Base-by-base conservation (phyloP, 2,329 filamentous ascomycete species). In the Aotearoamyces nothofagi region DNA sequence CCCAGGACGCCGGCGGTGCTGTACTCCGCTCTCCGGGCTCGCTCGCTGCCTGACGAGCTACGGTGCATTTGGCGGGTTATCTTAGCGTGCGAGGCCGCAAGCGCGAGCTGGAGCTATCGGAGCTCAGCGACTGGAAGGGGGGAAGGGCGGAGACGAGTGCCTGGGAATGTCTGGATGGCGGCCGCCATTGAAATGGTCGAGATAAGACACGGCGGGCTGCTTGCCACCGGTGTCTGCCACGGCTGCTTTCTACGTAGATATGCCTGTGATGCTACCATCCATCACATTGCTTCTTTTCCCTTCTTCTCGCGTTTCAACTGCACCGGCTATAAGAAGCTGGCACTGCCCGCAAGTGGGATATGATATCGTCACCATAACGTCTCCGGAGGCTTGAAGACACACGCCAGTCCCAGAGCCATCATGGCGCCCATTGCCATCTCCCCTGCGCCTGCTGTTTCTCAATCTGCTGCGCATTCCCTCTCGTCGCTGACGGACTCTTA, bases 401-500 rank as follows among this genome's bases (percentile, higher is more conserved):
- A n/a, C 13, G 26, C 4, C 8, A 14, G 7, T 9, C 5, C 26
- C 12, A 12, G n/a, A 25, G 22, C 22, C 22, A 37, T 20, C 17
- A 74, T 74, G 69, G 63, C 69, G 24, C 68, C 69, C 8, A 62
- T 51, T 36, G 65, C 66, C 39, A 46, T 70, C 38, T 62, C 64
- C 14, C 60, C 66, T 14, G 55, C 62, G 37, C 38, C 52, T 10
- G 49, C 44, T 6, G 38, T 41, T 12, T 36, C 39, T 5, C 22
- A 19, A 11, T 37, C 39, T 9, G 41, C 41, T 9, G 39, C 33
- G 14, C 40, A 42, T n/a, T 38, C 61, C 23, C 56, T 81, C 20
- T 54, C 63, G 24, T 57, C 69, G 11, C 55, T 94, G 28, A 90
- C 81, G 2, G 72, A 76, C 30, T 55, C 65, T 26, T 96, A 82